Percentiles rank a stretch among this genome's conserved stretches.
phyloP scores from a whole-genome alignment of 2,329 filamentous ascomycete species.

The Blumeria hordei region DNA sequence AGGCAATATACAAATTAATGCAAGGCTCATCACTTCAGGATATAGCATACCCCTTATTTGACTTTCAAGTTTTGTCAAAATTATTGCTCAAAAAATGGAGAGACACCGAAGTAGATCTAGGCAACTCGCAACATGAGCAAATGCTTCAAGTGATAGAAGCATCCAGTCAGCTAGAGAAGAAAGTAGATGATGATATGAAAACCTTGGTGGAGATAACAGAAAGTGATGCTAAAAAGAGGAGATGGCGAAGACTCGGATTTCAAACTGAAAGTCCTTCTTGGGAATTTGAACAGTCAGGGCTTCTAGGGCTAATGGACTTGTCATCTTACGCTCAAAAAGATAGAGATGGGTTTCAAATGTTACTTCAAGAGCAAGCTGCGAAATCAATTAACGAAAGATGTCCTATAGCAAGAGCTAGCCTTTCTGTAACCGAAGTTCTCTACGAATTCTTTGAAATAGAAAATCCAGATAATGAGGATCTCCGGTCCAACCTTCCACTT shows the following conservation, averaged over 20 bases:
- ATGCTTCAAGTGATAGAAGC: slow-evolving; percentile 57
- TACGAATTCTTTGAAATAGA: slow-evolving; percentile 95
- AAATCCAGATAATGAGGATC: slow-evolving; percentile 55
- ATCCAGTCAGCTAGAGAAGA: slow-evolving; percentile 47
- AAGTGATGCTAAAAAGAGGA: slow-evolving; percentile 27
- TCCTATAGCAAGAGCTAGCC: slow-evolving; percentile 64
- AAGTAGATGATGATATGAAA: slow-evolving; percentile 3
- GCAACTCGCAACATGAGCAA: slow-evolving; percentile 67
- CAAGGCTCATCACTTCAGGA: slow-evolving; percentile 83
- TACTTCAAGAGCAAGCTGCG: slow-evolving; percentile 69
- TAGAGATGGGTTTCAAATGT: slow-evolving; percentile 78
- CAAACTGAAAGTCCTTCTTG: slow-evolving; percentile 65
- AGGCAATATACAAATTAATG: slow-evolving; percentile 80
- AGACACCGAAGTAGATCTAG: slow-evolving; percentile 61
- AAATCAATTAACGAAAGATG: slow-evolving; percentile 49
- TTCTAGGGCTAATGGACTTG: slow-evolving; percentile 90
- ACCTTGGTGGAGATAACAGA: not conserved
- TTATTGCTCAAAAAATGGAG: slow-evolving; percentile 71
- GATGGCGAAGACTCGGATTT: slow-evolving; percentile 83
- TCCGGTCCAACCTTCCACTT: slow-evolving; percentile 47
- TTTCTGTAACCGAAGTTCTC: slow-evolving; percentile 66
- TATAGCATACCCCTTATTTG: slow-evolving; percentile 65
- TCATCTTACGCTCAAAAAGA: slow-evolving; percentile 83
- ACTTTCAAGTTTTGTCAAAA: slow-evolving; percentile 85
- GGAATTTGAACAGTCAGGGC: slow-evolving; percentile 72